Percentiles rank a stretch among this genome's conserved stretches.
Evolutionary conservation across 2,329 filamentous ascomycete species (phyloP).

Genomic region (Pezicula carpinea): DNA sequence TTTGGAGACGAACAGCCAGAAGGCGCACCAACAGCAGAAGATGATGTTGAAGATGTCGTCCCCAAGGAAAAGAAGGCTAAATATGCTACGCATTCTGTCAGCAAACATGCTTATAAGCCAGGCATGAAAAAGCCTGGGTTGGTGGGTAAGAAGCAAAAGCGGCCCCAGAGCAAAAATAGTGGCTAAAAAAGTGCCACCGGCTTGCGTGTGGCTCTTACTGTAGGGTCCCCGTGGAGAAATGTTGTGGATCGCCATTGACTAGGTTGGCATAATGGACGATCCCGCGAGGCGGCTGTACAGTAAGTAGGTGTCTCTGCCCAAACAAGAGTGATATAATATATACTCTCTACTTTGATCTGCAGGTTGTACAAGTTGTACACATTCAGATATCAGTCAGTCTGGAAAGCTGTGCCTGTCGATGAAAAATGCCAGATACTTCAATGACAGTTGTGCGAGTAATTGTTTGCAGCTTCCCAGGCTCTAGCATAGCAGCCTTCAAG

Average conservation of each 20-base stretch:
- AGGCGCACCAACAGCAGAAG: neutral
- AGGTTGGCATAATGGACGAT: no score
- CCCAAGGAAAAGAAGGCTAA: constrained; percentile 17
- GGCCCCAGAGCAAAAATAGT: constrained; percentile 14
- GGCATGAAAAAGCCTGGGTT: constrained; percentile 9
- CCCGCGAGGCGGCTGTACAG: no score
- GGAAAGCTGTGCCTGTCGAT: no score
- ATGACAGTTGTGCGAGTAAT: neutral
- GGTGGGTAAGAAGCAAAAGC: constrained; percentile 16
- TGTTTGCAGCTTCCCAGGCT: no score
- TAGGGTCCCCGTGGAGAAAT: neutral
- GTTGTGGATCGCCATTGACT: neutral
- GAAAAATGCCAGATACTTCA: no score
- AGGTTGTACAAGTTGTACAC: no score
- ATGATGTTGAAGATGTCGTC: constrained; percentile 2
- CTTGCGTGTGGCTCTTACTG: no score
- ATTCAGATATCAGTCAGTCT: no score
- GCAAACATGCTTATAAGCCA: constrained; percentile 9
- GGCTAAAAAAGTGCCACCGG: neutral
- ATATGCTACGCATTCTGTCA: constrained; percentile 5
- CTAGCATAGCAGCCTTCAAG: no score
- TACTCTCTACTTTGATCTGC: no score
- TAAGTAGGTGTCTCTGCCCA: no score
- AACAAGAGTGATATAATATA: no score
- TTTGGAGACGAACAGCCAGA: constrained; percentile 4